These are phyloP conservation scores for Colletotrichum sp. DNA, from an alignment of 2,329 filamentous ascomycete genomes.

Conservation along the genomic window DNA sequence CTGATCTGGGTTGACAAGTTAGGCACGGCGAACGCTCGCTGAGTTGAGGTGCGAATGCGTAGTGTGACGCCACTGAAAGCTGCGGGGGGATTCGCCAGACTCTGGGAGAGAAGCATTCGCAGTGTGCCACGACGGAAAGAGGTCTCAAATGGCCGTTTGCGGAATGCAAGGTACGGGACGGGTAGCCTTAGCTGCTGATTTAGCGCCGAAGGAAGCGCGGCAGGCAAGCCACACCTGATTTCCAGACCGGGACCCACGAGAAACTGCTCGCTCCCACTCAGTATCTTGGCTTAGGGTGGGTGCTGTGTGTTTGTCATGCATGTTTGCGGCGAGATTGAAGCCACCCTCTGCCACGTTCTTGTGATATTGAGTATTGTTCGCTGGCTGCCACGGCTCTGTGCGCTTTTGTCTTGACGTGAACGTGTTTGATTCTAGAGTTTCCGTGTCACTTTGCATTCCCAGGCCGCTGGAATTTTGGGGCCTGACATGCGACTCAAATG, in stretches of 20 bases:
- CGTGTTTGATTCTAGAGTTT: not conserved
- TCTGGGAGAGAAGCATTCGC: not conserved
- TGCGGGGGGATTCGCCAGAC: not conserved
- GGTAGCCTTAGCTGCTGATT: not conserved
- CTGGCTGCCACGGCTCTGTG: not conserved
- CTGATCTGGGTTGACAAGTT: not conserved
- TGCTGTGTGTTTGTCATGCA: not conserved
- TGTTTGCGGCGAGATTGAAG: conserved; percentile 4
- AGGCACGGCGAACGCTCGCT: not conserved
- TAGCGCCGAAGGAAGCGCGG: conserved; percentile 6
- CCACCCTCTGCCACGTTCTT: conserved; percentile 5
- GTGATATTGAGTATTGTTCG: not conserved
- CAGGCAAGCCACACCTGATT: conserved; percentile 19
- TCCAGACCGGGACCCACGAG: not conserved
- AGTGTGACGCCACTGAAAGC: conserved; percentile 1
- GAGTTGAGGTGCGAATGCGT: not conserved
- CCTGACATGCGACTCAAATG: not conserved
- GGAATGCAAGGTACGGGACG: conserved; percentile 17
- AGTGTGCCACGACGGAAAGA: not conserved
- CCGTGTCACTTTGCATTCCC: not conserved
- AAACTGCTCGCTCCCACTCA: not conserved
- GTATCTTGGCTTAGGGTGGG: not conserved
- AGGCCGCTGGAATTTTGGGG: not conserved
- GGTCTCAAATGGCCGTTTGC: conserved; percentile 7
- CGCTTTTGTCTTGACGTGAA: not conserved